Evolutionary conservation across 345 rosid species (phyloP).

Genomic region (Arabidopsis thaliana): TAIR10.1 NC_003075.7:2326001-2326500

Average conservation of each 20-base stretch:
- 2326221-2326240: slow-evolving; percentile 98
- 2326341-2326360: slow-evolving; percentile 48
- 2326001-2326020: slow-evolving; percentile 81
- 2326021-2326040: slow-evolving; percentile 85
- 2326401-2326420: slow-evolving; percentile 81
- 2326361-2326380: slow-evolving; percentile 70
- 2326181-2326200: slow-evolving; percentile 90
- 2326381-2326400: slow-evolving; percentile 68
- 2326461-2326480: slow-evolving; percentile 98
- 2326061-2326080: slow-evolving; percentile 83
- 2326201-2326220: slow-evolving; percentile 95
- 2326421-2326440: slow-evolving; percentile 68
- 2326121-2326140: slow-evolving; percentile 76
- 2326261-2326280: slow-evolving; percentile 98
- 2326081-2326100: slow-evolving; percentile 96
- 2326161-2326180: slow-evolving; percentile 73
- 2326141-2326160: slow-evolving; percentile 85
- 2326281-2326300: slow-evolving; percentile 99
- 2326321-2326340: slow-evolving; percentile 50
- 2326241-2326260: slow-evolving; percentile 99
- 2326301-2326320: slow-evolving; percentile 59
- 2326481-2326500: slow-evolving; percentile 83
- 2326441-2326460: slow-evolving; percentile 88
- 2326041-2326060: slow-evolving; percentile 93
- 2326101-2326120: slow-evolving; percentile 85